A percentile compares a stretch with the other conserved stretches of the same genome.
Conservation (phyloP, 2,329 filamentous ascomycete species). For the Colletotrichum tropicale region DNA sequence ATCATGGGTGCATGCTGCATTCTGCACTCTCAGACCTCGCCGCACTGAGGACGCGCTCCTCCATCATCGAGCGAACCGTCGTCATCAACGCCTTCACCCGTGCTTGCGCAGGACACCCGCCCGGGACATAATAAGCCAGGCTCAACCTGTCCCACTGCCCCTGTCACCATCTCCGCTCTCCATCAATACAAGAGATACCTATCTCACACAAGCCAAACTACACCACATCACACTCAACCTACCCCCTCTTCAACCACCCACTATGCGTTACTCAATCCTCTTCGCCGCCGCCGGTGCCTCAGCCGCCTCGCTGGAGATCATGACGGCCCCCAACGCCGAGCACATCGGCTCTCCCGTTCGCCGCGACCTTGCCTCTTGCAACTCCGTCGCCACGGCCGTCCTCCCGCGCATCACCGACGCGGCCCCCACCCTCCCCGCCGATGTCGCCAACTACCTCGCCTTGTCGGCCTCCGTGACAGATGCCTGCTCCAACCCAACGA, state of each 20-base stretch:
- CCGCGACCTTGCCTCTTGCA: slow-evolving; percentile 14
- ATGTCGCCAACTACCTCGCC: slow-evolving; percentile 27
- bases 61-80: not conserved
- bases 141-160: not conserved
- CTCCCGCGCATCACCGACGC: slow-evolving; percentile 23
- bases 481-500: slow-evolving; percentile 26
- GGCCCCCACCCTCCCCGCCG: slow-evolving; percentile 22
- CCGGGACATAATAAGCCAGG: not conserved
- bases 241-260: not conserved
- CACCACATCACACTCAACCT: not conserved
- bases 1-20: not conserved
- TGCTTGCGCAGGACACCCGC: not conserved
- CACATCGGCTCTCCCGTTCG: not conserved
- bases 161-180: not conserved
- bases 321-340: not conserved
- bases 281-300: not conserved
- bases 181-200: not conserved
- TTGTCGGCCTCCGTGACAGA: slow-evolving; percentile 22
- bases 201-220: not conserved
- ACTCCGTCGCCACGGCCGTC: slow-evolving; percentile 21
- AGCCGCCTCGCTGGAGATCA: not conserved
- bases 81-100: not conserved
- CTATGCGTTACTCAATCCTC: not conserved
- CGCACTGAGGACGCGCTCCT: not conserved
- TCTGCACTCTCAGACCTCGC: not conserved